Conservation (phyloP, 768 basidiomycete genomes). For the Leucogyrophana mollusca region DNA sequence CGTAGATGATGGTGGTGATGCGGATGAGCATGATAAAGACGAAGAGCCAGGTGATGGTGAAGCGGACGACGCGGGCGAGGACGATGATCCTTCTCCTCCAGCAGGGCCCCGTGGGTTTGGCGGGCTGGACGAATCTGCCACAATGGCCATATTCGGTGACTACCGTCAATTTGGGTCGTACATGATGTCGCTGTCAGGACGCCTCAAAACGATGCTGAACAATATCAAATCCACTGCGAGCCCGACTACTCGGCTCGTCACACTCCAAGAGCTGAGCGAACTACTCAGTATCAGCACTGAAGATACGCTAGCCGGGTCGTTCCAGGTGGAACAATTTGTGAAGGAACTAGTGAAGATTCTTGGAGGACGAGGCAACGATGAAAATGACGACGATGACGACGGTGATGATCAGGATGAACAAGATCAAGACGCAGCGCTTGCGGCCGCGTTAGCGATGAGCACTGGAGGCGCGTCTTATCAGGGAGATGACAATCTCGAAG, state of each 20-base stretch:
- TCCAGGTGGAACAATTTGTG: slow-evolving; percentile 90
- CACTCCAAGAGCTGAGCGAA: slow-evolving; percentile 93
- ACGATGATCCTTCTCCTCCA: slow-evolving; percentile 33
- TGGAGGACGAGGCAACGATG: slow-evolving; percentile 71
- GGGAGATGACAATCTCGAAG: slow-evolving; percentile 87
- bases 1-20: slow-evolving; percentile 39
- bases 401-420: slow-evolving; percentile 61
- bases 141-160: slow-evolving; percentile 82
- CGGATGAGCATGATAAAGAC: slow-evolving; percentile 49
- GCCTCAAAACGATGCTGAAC: slow-evolving; percentile 87
- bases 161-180: slow-evolving; percentile 89
- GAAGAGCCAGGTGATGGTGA: slow-evolving; percentile 47
- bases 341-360: slow-evolving; percentile 90
- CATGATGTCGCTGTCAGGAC: slow-evolving; percentile 84
- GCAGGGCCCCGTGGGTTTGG: slow-evolving; percentile 41
- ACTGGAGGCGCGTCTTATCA: slow-evolving; percentile 59
- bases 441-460: slow-evolving; percentile 85
- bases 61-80: slow-evolving; percentile 41
- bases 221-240: slow-evolving; percentile 86
- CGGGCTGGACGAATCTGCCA: slow-evolving; percentile 65
- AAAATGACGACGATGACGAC: slow-evolving; percentile 69
- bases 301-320: slow-evolving; percentile 94
- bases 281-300: slow-evolving; percentile 95
- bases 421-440: slow-evolving; percentile 86
- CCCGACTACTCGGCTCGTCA: slow-evolving; percentile 81